phyloP scores from a whole-genome alignment of 2,329 filamentous ascomycete species.

The Colletotrichum phormii region DNA sequence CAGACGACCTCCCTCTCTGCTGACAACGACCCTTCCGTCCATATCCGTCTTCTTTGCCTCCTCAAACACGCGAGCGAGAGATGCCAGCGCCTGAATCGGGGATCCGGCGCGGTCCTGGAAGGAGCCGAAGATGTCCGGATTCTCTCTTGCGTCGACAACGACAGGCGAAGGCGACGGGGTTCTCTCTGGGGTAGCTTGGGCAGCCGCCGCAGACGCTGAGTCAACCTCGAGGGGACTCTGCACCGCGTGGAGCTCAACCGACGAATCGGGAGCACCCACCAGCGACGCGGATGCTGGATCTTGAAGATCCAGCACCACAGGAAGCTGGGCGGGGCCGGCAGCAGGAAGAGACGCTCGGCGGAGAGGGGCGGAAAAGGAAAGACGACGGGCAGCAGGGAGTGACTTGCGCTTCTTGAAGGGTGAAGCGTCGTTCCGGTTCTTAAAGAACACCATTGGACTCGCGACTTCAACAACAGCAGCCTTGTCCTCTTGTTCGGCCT shows the following conservation, averaged over 20 bases:
- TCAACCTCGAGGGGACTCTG: conserved; percentile 21
- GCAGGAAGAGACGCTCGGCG: conserved; percentile 25
- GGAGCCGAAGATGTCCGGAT: conserved; percentile 33
- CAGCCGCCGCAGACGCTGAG: conserved; percentile 20
- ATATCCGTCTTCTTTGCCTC: conserved; percentile 3
- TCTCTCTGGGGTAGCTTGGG: not conserved
- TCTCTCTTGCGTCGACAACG: conserved; percentile 28
- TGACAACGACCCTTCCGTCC: conserved; percentile 19
- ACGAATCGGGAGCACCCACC: conserved; percentile 27
- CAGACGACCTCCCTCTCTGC: conserved; percentile 14
- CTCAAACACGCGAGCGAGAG: conserved; percentile 14
- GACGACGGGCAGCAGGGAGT: not conserved
- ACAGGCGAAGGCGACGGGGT: conserved; percentile 15
- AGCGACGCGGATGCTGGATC: conserved; percentile 29
- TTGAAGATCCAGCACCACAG: conserved; percentile 23
- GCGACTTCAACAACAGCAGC: not conserved
- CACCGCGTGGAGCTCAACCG: conserved; percentile 32
- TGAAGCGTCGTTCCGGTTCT: conserved; percentile 24
- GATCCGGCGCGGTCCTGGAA: conserved; percentile 22
- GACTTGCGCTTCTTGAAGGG: conserved; percentile 30
- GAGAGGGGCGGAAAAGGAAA: conserved; percentile 18
- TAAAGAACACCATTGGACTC: conserved; percentile 25
- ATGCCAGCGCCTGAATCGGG: conserved; percentile 14
- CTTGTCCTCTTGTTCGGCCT: not conserved
- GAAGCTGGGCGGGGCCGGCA: conserved; percentile 17